Conservation (phyloP, 495 filamentous ascomycete genomes). For the Tuber brumale region DNA sequence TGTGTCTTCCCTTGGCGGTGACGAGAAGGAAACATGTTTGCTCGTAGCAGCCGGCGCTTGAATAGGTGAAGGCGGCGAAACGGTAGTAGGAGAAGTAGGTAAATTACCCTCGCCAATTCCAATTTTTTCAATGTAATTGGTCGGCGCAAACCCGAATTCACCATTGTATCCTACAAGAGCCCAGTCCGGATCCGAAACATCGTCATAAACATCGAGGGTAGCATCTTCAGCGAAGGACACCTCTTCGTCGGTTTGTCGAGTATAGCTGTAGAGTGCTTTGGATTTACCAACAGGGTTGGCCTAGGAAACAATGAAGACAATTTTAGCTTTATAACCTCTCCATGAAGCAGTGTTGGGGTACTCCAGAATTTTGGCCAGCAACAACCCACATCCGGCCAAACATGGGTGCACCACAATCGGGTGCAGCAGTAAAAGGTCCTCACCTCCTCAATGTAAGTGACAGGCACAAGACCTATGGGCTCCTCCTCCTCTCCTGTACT, state of each 20-base stretch:
- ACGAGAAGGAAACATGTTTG: slow-evolving; percentile 40
- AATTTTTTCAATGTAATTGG: slow-evolving; percentile 83
- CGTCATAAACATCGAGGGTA: slow-evolving; percentile 72
- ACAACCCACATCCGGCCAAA: slow-evolving; percentile 9
- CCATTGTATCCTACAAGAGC: slow-evolving; percentile 77
- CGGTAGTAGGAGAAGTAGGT: slow-evolving; percentile 22
- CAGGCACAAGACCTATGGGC: slow-evolving; percentile 85
- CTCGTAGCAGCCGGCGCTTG: slow-evolving; percentile 15
- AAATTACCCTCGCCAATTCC: slow-evolving; percentile 37
- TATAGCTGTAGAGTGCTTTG: slow-evolving; percentile 91
- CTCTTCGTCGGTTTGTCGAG: slow-evolving; percentile 94
- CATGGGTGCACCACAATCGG: slow-evolving; percentile 7
- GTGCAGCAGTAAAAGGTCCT: slow-evolving; percentile 42
- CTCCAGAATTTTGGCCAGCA: slow-evolving; percentile 13
- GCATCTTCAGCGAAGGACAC: slow-evolving; percentile 91
- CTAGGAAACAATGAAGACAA: slow-evolving; percentile 45
- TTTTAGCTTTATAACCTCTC: slow-evolving; percentile 30
- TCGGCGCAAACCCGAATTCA: slow-evolving; percentile 92
- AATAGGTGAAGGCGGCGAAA: slow-evolving; percentile 6
- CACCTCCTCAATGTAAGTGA: slow-evolving; percentile 96
- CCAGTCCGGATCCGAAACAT: slow-evolving; percentile 85
- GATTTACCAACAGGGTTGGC: slow-evolving; percentile 65
- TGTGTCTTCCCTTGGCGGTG: slow-evolving; percentile 32
- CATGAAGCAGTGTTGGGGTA: background rate
- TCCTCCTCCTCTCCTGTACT: slow-evolving; percentile 84